Evolutionary conservation across 805 yeast species (phyloP).

Genomic region (Clavispora fructus): DNA sequence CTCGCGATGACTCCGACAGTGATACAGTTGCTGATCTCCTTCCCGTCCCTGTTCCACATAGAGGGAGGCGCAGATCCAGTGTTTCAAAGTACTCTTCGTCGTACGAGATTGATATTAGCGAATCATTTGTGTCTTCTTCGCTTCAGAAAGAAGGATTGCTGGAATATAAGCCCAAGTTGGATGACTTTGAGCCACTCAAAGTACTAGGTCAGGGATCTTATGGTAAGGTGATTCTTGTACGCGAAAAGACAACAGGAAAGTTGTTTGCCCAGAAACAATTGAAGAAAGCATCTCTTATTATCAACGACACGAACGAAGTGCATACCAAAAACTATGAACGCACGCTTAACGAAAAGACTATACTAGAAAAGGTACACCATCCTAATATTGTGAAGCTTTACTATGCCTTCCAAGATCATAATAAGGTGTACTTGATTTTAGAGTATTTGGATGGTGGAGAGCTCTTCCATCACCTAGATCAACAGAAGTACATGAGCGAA

Average conservation of each 20-base stretch:
- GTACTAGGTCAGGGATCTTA: slow-evolving; percentile 86
- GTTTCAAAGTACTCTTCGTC: slow-evolving; percentile 20
- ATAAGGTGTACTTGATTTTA: slow-evolving; percentile 66
- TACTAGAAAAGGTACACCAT: slow-evolving; percentile 61
- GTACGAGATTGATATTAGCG: slow-evolving; percentile 30
- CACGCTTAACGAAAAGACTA: slow-evolving; percentile 74
- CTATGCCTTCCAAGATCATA: slow-evolving; percentile 78
- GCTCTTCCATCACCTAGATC: slow-evolving; percentile 59
- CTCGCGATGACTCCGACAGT: slow-evolving; percentile 5
- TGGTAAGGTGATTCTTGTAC: slow-evolving; percentile 78
- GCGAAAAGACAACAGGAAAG: slow-evolving; percentile 54
- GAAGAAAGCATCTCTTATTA: slow-evolving; percentile 73
- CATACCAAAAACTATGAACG: slow-evolving; percentile 49
- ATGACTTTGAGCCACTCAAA: slow-evolving; percentile 70
- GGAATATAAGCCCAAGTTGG: slow-evolving; percentile 13
- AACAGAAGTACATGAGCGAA: slow-evolving; percentile 16
- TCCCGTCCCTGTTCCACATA: slow-evolving; percentile 8
- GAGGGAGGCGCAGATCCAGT: slow-evolving; percentile 14
- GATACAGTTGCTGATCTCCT: slow-evolving; percentile 14
- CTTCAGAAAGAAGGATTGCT: slow-evolving; percentile 2
- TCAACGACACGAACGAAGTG: slow-evolving; percentile 27
- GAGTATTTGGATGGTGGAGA: slow-evolving; percentile 92
- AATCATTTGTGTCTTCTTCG: slow-evolving; percentile 26
- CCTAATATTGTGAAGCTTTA: slow-evolving; percentile 77
- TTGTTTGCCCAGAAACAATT: slow-evolving; percentile 84